These are phyloP conservation scores for Ophiostoma ulmi DNA, from an alignment of 2,329 filamentous ascomycete species.

Conservation along the genomic window DNA sequence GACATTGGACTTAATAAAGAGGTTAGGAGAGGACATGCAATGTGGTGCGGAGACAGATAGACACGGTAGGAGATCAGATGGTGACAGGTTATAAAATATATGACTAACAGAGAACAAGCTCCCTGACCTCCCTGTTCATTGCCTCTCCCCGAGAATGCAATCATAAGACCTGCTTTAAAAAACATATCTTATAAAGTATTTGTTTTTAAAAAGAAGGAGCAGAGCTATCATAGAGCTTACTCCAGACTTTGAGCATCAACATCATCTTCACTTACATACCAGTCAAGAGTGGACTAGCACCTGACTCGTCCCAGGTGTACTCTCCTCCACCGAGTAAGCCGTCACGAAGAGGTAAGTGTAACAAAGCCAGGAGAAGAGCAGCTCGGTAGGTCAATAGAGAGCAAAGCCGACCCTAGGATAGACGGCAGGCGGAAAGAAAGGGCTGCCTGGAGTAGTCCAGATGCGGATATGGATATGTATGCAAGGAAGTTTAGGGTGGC, in stretches of 20 bases:
- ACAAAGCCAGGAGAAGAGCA: background rate
- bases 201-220: background rate
- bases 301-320: background rate
- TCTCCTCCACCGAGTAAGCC: background rate
- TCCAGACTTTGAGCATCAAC: background rate
- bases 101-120: background rate
- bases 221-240: background rate
- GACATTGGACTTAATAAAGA: background rate
- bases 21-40: background rate
- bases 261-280: background rate
- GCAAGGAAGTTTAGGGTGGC: background rate
- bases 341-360: background rate
- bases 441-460: background rate
- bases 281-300: background rate
- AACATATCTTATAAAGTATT: too few species aligned
- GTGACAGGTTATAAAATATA: background rate
- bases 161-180: background rate
- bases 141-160: too few species aligned
- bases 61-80: background rate
- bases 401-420: background rate
- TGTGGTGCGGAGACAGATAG: background rate
- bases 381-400: background rate
- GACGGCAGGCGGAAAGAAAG: background rate
- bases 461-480: slow-evolving; percentile 10
- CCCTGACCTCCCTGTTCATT: background rate